Evolutionary conservation across 768 basidiomycete species (phyloP).

Genomic region (Termitomyces sp.): DNA sequence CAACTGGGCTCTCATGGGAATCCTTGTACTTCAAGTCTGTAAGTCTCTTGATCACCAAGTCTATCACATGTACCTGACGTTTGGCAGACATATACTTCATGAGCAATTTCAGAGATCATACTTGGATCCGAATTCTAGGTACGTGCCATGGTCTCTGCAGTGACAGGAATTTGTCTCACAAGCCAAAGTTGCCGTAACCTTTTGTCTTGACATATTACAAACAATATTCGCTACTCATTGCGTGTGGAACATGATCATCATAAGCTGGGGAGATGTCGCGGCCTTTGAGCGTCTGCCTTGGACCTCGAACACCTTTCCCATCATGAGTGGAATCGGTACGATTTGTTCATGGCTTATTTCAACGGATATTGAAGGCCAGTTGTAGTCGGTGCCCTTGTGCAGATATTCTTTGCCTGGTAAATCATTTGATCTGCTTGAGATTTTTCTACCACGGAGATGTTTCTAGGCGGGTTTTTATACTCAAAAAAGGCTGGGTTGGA

Average conservation of each 20-base stretch:
- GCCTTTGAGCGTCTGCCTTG: neutral
- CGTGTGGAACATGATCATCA: neutral
- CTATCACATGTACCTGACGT: too few species aligned
- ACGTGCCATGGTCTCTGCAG: neutral
- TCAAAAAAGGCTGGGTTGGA: too few species aligned
- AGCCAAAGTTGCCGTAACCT: neutral
- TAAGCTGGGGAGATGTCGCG: neutral
- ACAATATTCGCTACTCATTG: neutral
- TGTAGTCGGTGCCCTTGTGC: too few species aligned
- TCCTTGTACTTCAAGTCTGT: too few species aligned
- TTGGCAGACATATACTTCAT: too few species aligned
- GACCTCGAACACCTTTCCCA: neutral
- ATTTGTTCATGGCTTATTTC: neutral
- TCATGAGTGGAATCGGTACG: neutral
- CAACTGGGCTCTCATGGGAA: too few species aligned
- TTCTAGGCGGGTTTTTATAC: too few species aligned
- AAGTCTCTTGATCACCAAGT: too few species aligned
- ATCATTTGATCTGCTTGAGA: too few species aligned
- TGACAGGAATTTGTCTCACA: neutral
- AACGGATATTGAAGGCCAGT: too few species aligned
- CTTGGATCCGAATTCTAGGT: neutral
- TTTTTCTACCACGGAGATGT: too few species aligned
- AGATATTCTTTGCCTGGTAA: too few species aligned
- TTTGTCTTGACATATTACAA: conserved; percentile 1
- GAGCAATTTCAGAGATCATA: neutral